Conservation (phyloP, 495 filamentous ascomycete genomes). For the Aspergillus campestris region DNA sequence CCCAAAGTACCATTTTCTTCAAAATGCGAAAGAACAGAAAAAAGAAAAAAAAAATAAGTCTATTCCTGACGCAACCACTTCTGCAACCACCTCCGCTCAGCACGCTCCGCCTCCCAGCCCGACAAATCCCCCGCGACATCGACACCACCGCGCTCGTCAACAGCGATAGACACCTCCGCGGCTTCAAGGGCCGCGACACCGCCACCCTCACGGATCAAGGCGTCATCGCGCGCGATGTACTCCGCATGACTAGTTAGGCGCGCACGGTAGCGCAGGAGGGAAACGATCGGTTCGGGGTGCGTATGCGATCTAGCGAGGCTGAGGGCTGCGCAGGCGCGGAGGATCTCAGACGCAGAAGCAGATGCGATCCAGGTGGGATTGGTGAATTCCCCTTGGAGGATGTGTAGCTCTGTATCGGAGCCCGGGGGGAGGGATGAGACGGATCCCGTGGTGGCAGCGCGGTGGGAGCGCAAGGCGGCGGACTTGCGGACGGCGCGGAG, state of each 20-base stretch:
- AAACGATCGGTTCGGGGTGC: conserved; percentile 20
- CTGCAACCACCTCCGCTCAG: conserved; percentile 30
- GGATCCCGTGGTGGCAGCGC: conserved; percentile 6
- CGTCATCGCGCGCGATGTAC: conserved; percentile 54
- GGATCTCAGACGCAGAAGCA: conserved; percentile 17
- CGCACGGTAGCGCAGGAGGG: conserved; percentile 27
- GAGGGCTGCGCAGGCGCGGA: conserved; percentile 36
- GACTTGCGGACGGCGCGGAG: conserved; percentile 37
- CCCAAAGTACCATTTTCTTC: too few relatives aligned
- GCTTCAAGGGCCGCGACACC: conserved; percentile 41
- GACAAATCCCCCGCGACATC: conserved; percentile 18
- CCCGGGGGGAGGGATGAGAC: conserved; percentile 6
- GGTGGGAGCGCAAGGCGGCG: conserved; percentile 16
- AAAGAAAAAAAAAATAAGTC: neutral
- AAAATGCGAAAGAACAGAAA: too few relatives aligned
- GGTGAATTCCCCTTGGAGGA: conserved; percentile 16
- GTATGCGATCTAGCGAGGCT: conserved; percentile 38
- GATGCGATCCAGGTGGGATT: conserved; percentile 10
- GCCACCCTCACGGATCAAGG: conserved; percentile 42
- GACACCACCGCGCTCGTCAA: conserved; percentile 38
- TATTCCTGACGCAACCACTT: conserved; percentile 24
- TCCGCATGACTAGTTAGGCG: conserved; percentile 34
- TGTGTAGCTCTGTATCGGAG: conserved; percentile 18
- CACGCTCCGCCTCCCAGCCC: conserved; percentile 15
- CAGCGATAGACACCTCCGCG: conserved; percentile 48